phyloP scores from a whole-genome alignment of 1,139 yeast species.

The Meyerozyma smithsonii region DNA sequence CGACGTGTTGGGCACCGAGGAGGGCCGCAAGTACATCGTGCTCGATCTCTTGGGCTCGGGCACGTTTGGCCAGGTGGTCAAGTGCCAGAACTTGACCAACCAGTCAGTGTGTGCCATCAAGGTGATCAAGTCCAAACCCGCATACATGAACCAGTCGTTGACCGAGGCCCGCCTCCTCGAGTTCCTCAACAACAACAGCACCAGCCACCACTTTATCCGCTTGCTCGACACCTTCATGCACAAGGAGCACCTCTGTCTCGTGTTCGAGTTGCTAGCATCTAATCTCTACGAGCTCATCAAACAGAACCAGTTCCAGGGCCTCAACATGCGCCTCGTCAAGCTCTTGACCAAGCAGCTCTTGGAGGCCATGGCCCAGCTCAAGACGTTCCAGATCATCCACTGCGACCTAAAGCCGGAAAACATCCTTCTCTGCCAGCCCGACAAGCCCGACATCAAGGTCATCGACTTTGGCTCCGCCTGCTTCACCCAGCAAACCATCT shows the following conservation, averaged over 20 bases:
- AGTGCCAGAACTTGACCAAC: conserved; percentile 86
- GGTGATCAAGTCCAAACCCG: conserved; percentile 89
- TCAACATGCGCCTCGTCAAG: conserved; percentile 75
- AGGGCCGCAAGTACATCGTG: conserved; percentile 81
- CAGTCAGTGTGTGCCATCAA: conserved; percentile 92
- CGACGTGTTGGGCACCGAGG: conserved; percentile 86
- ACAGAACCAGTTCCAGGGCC: conserved; percentile 91
- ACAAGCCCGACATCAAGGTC: conserved; percentile 83
- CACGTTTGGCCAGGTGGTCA: conserved; percentile 97
- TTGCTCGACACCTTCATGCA: conserved; percentile 88
- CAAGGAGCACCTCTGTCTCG: conserved; percentile 87
- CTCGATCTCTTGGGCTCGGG: conserved; percentile 93
- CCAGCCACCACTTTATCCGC: conserved; percentile 70
- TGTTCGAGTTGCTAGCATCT: conserved; percentile 83
- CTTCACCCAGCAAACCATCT: conserved; percentile 82
- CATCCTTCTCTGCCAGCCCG: conserved; percentile 74
- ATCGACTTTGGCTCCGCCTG: conserved; percentile 98
- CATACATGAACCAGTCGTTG: conserved; percentile 84
- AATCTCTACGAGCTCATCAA: conserved; percentile 86
- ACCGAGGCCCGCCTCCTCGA: conserved; percentile 88
- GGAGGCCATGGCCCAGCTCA: conserved; percentile 74
- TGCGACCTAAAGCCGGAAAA: conserved; percentile 98
- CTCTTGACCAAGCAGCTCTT: conserved; percentile 75
- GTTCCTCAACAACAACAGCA: conserved; percentile 68
- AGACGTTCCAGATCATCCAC: conserved; percentile 82